Evolutionary conservation across 1,139 yeast species (phyloP).

Genomic region (Chernovozyma aurita): DNA sequence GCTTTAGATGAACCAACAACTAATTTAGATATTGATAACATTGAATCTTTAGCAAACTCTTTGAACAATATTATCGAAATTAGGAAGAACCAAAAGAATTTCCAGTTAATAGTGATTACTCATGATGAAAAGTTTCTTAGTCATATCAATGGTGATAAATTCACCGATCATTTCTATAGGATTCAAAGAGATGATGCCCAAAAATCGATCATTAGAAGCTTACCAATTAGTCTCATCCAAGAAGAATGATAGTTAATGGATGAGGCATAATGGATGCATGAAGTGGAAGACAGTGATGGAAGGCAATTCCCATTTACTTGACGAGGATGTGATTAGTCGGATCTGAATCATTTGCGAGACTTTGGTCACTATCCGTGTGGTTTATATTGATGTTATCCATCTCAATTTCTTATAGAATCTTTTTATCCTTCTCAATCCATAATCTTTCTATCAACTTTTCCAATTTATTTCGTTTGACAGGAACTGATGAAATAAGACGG

Average conservation of each 20-base stretch:
- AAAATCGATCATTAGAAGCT: constrained; percentile 60
- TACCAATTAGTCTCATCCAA: constrained; percentile 39
- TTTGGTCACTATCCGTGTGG: no score
- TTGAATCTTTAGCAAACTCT: constrained; percentile 82
- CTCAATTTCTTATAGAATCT: no score
- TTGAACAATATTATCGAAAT: constrained; percentile 70
- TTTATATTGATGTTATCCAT: no score
- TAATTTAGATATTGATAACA: constrained; percentile 84
- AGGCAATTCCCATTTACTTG: no score
- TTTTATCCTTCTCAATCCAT: constrained; percentile 67
- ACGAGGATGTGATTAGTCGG: no score
- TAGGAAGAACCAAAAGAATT: constrained; percentile 76
- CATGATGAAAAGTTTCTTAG: constrained; percentile 90
- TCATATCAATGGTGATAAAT: constrained; percentile 79
- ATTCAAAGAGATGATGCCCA: constrained; percentile 79
- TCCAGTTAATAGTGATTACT: constrained; percentile 90
- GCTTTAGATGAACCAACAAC: constrained; percentile 98
- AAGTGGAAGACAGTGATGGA: no score
- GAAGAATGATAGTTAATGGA: constrained; percentile 15
- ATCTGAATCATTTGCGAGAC: no score
- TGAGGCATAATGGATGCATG: no score
- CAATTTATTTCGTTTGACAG: constrained; percentile 45
- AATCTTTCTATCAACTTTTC: constrained; percentile 69
- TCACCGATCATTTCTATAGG: constrained; percentile 85
- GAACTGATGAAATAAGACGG: constrained; percentile 44